Evolutionary conservation across 1,139 yeast species (phyloP).

Genomic region (Hanseniaspora sp.): DNA sequence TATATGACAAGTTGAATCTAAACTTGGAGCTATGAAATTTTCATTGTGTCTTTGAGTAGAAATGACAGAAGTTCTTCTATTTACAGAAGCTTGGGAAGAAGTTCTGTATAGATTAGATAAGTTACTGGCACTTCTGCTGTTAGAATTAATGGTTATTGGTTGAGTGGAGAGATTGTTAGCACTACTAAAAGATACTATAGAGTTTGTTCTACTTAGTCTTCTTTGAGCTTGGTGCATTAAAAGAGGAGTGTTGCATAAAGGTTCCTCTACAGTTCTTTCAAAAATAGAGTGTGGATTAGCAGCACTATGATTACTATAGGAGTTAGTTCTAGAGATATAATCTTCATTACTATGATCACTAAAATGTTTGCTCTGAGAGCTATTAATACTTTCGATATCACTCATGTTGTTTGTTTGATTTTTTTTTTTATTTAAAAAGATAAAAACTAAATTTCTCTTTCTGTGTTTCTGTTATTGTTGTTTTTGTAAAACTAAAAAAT

Average conservation of each 20-base stretch:
- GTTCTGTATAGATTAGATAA: constrained; percentile 4
- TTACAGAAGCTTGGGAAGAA: constrained; percentile 2
- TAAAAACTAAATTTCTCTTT: too few species aligned
- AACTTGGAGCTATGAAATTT: constrained; percentile 70
- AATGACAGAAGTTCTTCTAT: constrained; percentile 20
- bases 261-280: constrained; percentile 54
- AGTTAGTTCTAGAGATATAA: constrained; percentile 4
- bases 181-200: constrained; percentile 8
- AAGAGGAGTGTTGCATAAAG: constrained; percentile 5
- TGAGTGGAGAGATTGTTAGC: constrained; percentile 7
- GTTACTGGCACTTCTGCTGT: constrained; percentile 4
- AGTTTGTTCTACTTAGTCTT: constrained; percentile 14
- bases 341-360: neutral
- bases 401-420: too few species aligned
- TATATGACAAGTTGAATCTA: constrained; percentile 65
- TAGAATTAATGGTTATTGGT: constrained; percentile 15
- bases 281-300: constrained; percentile 32
- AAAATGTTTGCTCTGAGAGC: neutral
- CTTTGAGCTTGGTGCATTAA: constrained; percentile 10
- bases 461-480: too few species aligned
- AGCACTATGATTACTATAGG: constrained; percentile 16
- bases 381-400: constrained; percentile 4
- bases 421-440: neutral
- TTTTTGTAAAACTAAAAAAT: too few species aligned
- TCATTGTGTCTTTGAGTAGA: constrained; percentile 46